Conservation (phyloP, 2,329 filamentous ascomycete genomes). For the Myriosclerotinia scirpicola region DNA sequence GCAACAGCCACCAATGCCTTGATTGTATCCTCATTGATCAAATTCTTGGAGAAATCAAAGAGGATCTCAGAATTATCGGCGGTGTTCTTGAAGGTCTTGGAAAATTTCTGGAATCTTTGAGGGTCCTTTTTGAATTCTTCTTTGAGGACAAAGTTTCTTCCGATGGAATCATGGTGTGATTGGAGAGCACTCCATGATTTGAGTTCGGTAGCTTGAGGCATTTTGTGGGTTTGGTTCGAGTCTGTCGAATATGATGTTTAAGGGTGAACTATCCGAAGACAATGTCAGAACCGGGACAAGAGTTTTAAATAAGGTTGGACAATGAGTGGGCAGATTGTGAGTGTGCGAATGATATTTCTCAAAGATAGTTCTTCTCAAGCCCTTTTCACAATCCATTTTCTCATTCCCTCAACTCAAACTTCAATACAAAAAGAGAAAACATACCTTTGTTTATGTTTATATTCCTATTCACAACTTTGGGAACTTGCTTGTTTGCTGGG, state of each 20-base stretch:
- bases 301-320: neutral
- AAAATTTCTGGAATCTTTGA: constrained; percentile 86
- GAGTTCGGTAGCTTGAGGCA: constrained; percentile 84
- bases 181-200: constrained; percentile 88
- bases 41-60: constrained; percentile 99
- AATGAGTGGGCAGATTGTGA: too few relatives aligned
- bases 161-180: constrained; percentile 81
- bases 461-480: too few relatives aligned
- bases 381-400: too few relatives aligned
- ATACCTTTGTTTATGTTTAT: neutral
- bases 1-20: constrained; percentile 85
- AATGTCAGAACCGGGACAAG: neutral
- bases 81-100: constrained; percentile 75
- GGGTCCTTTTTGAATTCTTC: constrained; percentile 89
- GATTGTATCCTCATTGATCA: constrained; percentile 89
- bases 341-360: neutral
- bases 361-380: neutral
- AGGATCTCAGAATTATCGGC: constrained; percentile 83
- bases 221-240: constrained; percentile 41
- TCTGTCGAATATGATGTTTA: neutral
- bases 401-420: too few relatives aligned
- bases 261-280: neutral
- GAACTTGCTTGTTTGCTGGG: too few relatives aligned
- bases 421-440: neutral
- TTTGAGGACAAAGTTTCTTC: constrained; percentile 89